A percentile compares a stretch with the other conserved stretches of the same genome.
Evolutionary conservation across 768 basidiomycete genomes (phyloP).

Genomic region (Naganishia kalamii): DNA sequence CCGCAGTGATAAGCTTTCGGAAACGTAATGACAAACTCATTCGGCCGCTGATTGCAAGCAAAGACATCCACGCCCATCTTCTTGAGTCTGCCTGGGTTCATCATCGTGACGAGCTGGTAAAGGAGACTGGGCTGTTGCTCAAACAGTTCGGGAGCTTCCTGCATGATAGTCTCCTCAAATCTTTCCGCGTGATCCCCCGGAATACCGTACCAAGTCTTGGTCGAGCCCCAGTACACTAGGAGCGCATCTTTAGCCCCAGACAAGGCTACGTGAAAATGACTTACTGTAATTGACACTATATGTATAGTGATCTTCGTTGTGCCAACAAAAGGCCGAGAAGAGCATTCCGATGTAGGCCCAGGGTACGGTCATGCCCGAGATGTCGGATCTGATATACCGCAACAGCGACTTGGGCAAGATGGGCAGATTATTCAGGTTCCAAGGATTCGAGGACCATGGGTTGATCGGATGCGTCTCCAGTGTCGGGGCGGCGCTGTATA

Average conservation of each 20-base stretch:
- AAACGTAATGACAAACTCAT: conserved; percentile 95
- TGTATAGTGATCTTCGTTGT: conserved; percentile 99
- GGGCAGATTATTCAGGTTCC: conserved; percentile 97
- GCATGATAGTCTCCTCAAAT: conserved; percentile 90
- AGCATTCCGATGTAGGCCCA: conserved; percentile 99
- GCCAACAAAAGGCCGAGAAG: conserved; percentile 99
- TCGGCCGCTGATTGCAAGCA: conserved; percentile 91
- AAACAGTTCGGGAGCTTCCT: conserved; percentile 94
- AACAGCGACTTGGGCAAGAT: conserved; percentile 86
- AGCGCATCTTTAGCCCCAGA: conserved; percentile 48
- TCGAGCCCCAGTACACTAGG: conserved; percentile 88
- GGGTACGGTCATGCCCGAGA: conserved; percentile 98
- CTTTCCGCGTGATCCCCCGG: conserved; percentile 92
- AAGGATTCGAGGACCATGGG: conserved; percentile 78
- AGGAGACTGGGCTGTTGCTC: conserved; percentile 94
- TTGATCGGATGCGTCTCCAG: conserved; percentile 87
- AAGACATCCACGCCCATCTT: conserved; percentile 86
- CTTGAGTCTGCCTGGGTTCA: conserved; percentile 82
- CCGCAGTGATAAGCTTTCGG: conserved; percentile 97
- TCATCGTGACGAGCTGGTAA: conserved; percentile 93
- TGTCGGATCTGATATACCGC: conserved; percentile 95
- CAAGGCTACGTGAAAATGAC: conserved; percentile 36
- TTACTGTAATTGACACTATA: conserved; percentile 90
- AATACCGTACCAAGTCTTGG: conserved; percentile 99
- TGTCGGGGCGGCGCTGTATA: conserved; percentile 77